A percentile compares a stretch with the other conserved stretches of the same genome.
Conservation (phyloP, 306 rosid genomes). For the Castanea crenata region DNA sequence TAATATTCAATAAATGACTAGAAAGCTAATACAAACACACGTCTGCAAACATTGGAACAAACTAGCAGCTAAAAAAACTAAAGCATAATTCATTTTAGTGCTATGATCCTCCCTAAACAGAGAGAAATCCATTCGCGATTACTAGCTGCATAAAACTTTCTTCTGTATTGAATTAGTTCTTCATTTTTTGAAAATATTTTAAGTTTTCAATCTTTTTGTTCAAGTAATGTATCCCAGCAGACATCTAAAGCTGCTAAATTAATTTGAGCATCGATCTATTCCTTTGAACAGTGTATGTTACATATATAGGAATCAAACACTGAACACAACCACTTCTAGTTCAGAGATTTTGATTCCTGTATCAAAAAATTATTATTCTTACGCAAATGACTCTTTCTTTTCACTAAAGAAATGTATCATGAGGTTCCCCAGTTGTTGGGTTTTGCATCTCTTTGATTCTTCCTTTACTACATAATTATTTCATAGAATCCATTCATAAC, state of each 20-base stretch:
- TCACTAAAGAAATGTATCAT: slow-evolving; percentile 27
- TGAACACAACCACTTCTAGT: neutral
- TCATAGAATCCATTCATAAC: neutral
- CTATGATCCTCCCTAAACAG: no score
- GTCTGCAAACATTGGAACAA: no score
- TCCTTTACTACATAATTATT: neutral
- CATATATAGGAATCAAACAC: neutral
- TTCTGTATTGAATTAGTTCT: no score
- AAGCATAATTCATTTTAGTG: no score
- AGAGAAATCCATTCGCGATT: no score
- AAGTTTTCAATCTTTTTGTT: neutral
- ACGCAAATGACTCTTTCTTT: slow-evolving; percentile 31
- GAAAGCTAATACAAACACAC: no score
- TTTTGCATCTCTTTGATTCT: neutral
- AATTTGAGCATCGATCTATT: neutral
- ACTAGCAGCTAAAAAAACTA: no score
- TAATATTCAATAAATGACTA: no score
- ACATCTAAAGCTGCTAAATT: neutral
- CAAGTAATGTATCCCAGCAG: neutral
- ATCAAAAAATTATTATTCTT: slow-evolving; percentile 15
- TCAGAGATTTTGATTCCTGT: slow-evolving; percentile 1
- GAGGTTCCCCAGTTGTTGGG: neutral
- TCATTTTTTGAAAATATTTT: neutral
- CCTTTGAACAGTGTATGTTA: neutral
- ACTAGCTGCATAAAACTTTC: no score